Conservation (phyloP, 305 asterid genomes). For the Rubia peregrina region DNA sequence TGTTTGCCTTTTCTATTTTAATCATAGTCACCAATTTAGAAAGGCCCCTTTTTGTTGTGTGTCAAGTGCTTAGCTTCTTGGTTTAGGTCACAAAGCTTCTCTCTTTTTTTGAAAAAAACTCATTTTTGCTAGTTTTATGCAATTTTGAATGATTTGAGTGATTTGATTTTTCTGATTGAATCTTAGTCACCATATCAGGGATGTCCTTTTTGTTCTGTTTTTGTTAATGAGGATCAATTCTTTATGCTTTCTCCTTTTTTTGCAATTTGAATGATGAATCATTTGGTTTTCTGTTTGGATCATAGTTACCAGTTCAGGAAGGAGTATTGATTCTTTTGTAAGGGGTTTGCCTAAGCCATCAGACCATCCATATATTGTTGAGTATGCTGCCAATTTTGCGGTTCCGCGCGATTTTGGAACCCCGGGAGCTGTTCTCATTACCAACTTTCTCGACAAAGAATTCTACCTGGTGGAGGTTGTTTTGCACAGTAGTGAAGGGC, state of each 20-base stretch:
- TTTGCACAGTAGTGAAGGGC: conserved; percentile 54
- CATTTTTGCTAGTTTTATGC: neutral
- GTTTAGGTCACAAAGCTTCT: neutral
- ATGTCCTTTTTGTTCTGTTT: conserved; percentile 4
- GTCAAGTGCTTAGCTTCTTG: neutral
- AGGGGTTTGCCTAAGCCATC: conserved; percentile 60
- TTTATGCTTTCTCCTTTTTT: neutral
- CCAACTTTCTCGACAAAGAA: conserved; percentile 69
- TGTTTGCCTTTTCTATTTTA: neutral
- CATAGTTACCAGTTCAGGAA: conserved; percentile 55
- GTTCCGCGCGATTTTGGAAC: conserved; percentile 60
- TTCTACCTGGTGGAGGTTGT: conserved; percentile 55
- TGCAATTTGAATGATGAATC: neutral
- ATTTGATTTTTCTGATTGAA: conserved; percentile 5
- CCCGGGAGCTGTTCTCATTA: conserved; percentile 63
- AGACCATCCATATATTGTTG: conserved; percentile 45
- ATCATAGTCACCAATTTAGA: neutral
- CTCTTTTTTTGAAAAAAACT: neutral
- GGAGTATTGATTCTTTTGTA: conserved; percentile 52
- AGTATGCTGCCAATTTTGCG: conserved; percentile 49
- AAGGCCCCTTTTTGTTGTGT: neutral
- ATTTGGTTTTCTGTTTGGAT: conserved; percentile 6
- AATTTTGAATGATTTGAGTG: neutral
- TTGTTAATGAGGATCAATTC: neutral
- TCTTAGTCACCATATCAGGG: conserved; percentile 48